Evolutionary conservation across 305 asterid genomes (phyloP).

Genomic region (Fraxinus greggii): DNA sequence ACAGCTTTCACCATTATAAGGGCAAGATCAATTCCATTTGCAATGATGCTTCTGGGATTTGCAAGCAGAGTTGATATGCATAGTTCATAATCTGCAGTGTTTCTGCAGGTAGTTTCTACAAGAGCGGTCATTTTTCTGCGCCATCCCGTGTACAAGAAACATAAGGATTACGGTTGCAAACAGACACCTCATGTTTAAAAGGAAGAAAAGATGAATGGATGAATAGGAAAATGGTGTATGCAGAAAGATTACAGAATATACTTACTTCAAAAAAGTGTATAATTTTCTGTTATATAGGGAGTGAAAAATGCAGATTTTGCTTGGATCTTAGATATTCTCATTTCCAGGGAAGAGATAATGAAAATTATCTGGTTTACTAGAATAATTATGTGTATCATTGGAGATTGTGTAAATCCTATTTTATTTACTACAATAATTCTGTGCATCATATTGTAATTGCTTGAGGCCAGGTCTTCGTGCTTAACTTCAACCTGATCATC

Average conservation of each 20-base stretch:
- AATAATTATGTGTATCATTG: no score
- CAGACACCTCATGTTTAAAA: background rate
- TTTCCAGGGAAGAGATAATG: background rate
- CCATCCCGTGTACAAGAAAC: background rate
- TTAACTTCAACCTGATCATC: no score
- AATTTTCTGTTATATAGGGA: background rate
- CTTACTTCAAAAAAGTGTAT: background rate
- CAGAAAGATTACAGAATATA: background rate
- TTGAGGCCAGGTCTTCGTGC: no score
- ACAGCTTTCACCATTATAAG: conserved; percentile 35
- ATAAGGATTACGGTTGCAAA: background rate
- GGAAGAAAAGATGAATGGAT: background rate
- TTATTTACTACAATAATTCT: no score
- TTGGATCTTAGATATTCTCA: background rate
- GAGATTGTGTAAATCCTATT: background rate
- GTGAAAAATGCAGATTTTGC: background rate
- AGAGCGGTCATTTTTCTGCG: conserved; percentile 27
- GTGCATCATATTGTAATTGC: background rate
- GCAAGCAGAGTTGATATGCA: conserved; percentile 36
- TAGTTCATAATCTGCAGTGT: conserved; percentile 41
- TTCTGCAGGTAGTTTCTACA: conserved; percentile 41
- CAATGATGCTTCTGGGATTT: conserved; percentile 34
- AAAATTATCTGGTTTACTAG: background rate
- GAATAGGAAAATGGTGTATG: background rate
- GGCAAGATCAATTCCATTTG: conserved; percentile 34